These are phyloP conservation scores for Eucalyptus regnans DNA, from an alignment of 345 rosid species.

Conservation along the genomic window DNA sequence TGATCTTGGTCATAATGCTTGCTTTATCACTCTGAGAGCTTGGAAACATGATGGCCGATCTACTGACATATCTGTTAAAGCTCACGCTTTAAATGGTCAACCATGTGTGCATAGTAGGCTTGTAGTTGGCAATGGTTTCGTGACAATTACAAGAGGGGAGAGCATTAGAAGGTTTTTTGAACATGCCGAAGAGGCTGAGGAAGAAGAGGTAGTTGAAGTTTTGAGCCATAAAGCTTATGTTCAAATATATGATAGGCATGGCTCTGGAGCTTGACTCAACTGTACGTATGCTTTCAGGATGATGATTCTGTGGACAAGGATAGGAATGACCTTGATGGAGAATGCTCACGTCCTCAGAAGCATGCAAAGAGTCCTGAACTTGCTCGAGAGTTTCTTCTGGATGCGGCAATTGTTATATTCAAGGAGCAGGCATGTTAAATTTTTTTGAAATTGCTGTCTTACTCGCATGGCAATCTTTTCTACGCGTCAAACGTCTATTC, in stretches of 20 bases:
- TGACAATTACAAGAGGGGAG: conserved; percentile 76
- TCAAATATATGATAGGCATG: background rate
- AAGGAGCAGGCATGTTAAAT: conserved; percentile 79
- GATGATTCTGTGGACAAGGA: conserved; percentile 94
- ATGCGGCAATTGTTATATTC: conserved; percentile 89
- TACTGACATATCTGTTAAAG: conserved; percentile 77
- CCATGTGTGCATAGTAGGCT: conserved; percentile 88
- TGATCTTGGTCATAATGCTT: conserved; percentile 53
- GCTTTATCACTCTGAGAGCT: conserved; percentile 81
- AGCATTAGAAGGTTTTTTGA: conserved; percentile 79
- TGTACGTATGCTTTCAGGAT: conserved; percentile 36
- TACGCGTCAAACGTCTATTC: background rate
- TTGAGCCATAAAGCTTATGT: background rate
- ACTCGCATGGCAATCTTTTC: background rate
- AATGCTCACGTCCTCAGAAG: conserved; percentile 95
- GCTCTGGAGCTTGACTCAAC: background rate
- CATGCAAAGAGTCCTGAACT: conserved; percentile 99
- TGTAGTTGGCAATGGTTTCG: conserved; percentile 87
- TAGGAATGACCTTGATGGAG: conserved; percentile 94
- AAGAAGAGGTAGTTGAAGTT: conserved; percentile 71
- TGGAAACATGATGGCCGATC: conserved; percentile 77
- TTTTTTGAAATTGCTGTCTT: background rate
- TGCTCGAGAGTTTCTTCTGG: conserved; percentile 99
- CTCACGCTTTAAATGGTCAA: conserved; percentile 78
- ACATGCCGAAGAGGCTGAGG: conserved; percentile 96